Evolutionary conservation across 2,329 filamentous ascomycete species (phyloP).

Genomic region (Tolypocladium cylindrosporum): DNA sequence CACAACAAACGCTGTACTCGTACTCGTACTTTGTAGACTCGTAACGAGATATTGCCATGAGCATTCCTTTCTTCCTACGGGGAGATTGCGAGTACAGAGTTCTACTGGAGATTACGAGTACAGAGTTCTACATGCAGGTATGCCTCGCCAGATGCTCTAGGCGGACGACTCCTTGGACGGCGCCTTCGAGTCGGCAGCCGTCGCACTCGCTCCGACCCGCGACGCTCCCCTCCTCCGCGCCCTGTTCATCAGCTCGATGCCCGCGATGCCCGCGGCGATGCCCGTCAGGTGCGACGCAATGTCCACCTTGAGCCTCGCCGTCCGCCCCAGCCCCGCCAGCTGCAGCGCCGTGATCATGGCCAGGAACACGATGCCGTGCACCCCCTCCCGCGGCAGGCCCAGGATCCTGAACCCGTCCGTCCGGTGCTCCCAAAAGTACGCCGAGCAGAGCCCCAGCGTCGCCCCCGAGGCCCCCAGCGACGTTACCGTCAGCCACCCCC

Average conservation of each 20-base stretch:
- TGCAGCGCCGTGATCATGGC: conserved; percentile 40
- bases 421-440: conserved; percentile 51
- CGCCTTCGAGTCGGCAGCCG: not conserved
- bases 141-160: not conserved
- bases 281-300: conserved; percentile 44
- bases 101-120: not conserved
- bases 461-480: conserved; percentile 60
- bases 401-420: conserved; percentile 47
- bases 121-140: not conserved
- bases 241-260: conserved; percentile 23
- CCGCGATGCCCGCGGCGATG: conserved; percentile 35
- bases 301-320: conserved; percentile 32
- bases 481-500: conserved; percentile 34
- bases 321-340: conserved; percentile 34
- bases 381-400: conserved; percentile 45
- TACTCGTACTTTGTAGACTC: no score
- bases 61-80: not conserved
- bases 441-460: conserved; percentile 49
- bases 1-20: no score
- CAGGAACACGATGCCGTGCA: conserved; percentile 45
- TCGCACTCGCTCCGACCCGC: not conserved
- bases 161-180: not conserved
- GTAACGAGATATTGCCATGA: not conserved
- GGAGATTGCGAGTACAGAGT: not conserved
- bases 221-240: conserved; percentile 5